Conservation (phyloP, 495 filamentous ascomycete genomes). For the Glarea lozoyensis region DNA sequence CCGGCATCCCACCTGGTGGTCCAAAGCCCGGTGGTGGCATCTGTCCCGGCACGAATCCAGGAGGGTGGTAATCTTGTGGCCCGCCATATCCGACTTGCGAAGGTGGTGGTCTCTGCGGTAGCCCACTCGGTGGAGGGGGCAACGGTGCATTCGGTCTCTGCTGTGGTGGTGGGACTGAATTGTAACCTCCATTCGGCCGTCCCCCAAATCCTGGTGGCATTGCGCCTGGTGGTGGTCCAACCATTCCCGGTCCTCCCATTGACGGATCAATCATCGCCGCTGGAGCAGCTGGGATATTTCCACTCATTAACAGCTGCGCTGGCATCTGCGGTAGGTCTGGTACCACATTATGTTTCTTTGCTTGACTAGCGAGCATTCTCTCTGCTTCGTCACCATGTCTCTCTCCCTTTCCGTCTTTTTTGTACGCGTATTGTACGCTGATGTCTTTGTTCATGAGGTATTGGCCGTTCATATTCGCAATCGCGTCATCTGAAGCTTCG, state of each 20-base stretch:
- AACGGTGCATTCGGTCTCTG: slow-evolving; percentile 25
- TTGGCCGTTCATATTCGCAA: slow-evolving; percentile 90
- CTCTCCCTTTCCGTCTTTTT: slow-evolving; percentile 98
- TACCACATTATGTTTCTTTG: slow-evolving; percentile 86
- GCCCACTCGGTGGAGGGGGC: slow-evolving; percentile 61
- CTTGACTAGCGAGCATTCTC: slow-evolving; percentile 83
- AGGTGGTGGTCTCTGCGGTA: slow-evolving; percentile 72
- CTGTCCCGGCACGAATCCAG: slow-evolving; percentile 19
- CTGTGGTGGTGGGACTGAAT: slow-evolving; percentile 17
- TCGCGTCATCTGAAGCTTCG: slow-evolving; percentile 88
- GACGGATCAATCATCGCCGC: slow-evolving; percentile 24
- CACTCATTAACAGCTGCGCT: slow-evolving; percentile 21
- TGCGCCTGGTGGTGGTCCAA: slow-evolving; percentile 25
- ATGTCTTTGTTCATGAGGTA: slow-evolving; percentile 96
- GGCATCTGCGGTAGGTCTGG: slow-evolving; percentile 59
- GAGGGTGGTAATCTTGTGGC: slow-evolving; percentile 57
- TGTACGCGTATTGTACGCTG: slow-evolving; percentile 96
- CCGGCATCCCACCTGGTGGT: slow-evolving; percentile 13
- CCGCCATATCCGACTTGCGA: slow-evolving; percentile 71
- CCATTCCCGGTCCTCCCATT: slow-evolving; percentile 24
- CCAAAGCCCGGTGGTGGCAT: slow-evolving; percentile 10
- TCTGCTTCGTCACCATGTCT: slow-evolving; percentile 93
- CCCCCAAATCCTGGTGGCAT: slow-evolving; percentile 35
- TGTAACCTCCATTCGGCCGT: slow-evolving; percentile 21
- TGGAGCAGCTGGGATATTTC: slow-evolving; percentile 17